phyloP scores from a whole-genome alignment of 345 rosid species.

The Brassica incana region DNA sequence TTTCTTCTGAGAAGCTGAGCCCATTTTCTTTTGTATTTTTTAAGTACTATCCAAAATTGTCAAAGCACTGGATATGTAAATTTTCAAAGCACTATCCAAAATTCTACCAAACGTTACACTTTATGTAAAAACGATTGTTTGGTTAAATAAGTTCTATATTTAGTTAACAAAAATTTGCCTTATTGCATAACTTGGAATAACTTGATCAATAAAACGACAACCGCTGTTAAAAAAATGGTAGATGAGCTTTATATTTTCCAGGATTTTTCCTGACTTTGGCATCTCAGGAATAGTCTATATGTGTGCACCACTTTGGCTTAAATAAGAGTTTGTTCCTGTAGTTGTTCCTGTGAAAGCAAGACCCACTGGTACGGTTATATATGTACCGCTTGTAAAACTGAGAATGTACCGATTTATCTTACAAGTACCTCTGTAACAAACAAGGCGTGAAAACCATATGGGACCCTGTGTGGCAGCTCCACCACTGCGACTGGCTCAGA shows the following conservation, averaged over 20 bases:
- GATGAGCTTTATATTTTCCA: not conserved
- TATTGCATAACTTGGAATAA: not conserved
- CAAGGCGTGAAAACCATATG: slow-evolving; percentile 88
- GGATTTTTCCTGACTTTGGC: not conserved
- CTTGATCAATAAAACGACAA: not conserved
- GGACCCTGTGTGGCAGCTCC: slow-evolving; percentile 85
- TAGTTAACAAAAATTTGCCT: not conserved
- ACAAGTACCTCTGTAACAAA: slow-evolving; percentile 74
- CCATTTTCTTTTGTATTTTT: too few relatives aligned
- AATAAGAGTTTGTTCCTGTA: slow-evolving; percentile 54
- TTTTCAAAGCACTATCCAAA: not conserved
- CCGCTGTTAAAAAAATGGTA: not conserved
- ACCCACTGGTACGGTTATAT: slow-evolving; percentile 17
- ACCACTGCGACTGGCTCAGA: slow-evolving; percentile 87
- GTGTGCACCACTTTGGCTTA: slow-evolving; percentile 24
- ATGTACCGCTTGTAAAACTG: not conserved
- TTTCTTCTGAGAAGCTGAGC: too few relatives aligned
- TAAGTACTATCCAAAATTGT: too few relatives aligned
- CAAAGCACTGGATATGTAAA: not conserved
- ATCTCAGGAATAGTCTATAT: not conserved
- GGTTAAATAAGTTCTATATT: too few relatives aligned
- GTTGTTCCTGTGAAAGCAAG: slow-evolving; percentile 66
- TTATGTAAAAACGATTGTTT: too few relatives aligned
- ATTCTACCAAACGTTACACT: not conserved
- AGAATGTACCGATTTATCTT: slow-evolving; percentile 10